These are phyloP conservation scores for Carex sylvatica DNA, from an alignment of 202 grass and related monocot genomes.

Conservation along the genomic window DNA sequence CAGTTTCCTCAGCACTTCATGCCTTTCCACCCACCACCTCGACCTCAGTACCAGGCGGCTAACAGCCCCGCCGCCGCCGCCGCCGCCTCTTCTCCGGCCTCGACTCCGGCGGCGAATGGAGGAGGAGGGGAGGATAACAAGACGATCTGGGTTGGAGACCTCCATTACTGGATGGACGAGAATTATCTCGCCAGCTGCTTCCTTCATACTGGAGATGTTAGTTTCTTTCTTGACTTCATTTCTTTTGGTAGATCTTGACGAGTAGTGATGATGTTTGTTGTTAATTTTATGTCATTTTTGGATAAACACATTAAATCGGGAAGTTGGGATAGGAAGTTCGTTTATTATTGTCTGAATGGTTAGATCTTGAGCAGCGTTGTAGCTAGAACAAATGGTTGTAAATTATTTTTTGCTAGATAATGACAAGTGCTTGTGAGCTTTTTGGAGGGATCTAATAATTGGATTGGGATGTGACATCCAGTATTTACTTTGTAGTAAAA, in stretches of 20 bases:
- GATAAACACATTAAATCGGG: neutral
- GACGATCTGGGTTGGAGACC: constrained; percentile 94
- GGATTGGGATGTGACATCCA: neutral
- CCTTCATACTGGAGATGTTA: constrained; percentile 85
- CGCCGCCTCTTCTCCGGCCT: constrained; percentile 33
- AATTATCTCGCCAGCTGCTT: constrained; percentile 78
- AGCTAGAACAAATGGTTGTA: neutral
- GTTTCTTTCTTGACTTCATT: neutral
- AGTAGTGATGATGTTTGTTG: neutral
- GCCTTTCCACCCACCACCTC: constrained; percentile 49
- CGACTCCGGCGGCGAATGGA: neutral
- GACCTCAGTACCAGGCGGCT: constrained; percentile 29
- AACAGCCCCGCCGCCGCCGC: constrained; percentile 3
- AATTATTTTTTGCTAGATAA: constrained; percentile 12
- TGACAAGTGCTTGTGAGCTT: constrained; percentile 25
- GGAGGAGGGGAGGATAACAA: constrained; percentile 80
- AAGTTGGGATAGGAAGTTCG: neutral
- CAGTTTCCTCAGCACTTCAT: constrained; percentile 83
- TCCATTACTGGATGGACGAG: constrained; percentile 97
- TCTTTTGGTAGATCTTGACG: constrained; percentile 2
- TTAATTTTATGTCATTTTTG: neutral
- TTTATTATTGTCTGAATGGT: neutral
- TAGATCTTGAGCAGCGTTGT: constrained; percentile 21
- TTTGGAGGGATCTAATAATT: constrained; percentile 28
- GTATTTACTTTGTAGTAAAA: constrained; percentile 10